Evolutionary conservation across 2,329 filamentous ascomycete species (phyloP).

Genomic region (Thielaviopsis euricoi): DNA sequence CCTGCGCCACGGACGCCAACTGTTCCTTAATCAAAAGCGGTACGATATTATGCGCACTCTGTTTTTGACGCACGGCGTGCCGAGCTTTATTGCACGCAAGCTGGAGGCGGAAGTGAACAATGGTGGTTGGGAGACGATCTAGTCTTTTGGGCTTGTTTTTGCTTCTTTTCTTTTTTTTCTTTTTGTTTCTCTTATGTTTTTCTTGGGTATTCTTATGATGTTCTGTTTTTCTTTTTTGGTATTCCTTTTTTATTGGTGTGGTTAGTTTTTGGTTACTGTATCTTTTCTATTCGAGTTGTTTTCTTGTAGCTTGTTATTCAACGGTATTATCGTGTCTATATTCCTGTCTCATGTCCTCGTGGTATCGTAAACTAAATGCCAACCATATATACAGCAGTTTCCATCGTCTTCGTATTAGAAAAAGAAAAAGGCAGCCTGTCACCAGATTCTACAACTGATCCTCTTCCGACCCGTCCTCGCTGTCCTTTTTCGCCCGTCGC

Average conservation of each 20-base stretch:
- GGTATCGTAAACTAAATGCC: not conserved
- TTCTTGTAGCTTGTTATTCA: not conserved
- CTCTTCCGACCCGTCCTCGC: not conserved
- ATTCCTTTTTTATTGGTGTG: not conserved
- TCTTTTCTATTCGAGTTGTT: not conserved
- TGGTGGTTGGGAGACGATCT: slow-evolving; percentile 87
- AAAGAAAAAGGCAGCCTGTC: not conserved
- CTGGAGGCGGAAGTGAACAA: slow-evolving; percentile 93
- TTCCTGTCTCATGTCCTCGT: not conserved
- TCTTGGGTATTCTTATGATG: not conserved
- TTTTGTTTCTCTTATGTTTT: not conserved
- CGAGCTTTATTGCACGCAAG: slow-evolving; percentile 75
- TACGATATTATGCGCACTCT: slow-evolving; percentile 79
- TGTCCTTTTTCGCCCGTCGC: not conserved
- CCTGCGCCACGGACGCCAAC: slow-evolving; percentile 67
- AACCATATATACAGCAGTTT: not conserved
- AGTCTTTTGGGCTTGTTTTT: not conserved
- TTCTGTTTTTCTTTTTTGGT: not conserved
- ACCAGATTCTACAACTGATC: not conserved
- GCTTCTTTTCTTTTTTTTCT: not conserved
- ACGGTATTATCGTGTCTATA: not conserved
- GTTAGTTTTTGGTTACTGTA: not conserved
- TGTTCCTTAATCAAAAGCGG: slow-evolving; percentile 84
- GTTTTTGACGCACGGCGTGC: slow-evolving; percentile 75
- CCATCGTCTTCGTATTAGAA: not conserved